phyloP scores from a whole-genome alignment of 2,329 filamentous ascomycete genomes.

The Colletotrichum magnum region DNA sequence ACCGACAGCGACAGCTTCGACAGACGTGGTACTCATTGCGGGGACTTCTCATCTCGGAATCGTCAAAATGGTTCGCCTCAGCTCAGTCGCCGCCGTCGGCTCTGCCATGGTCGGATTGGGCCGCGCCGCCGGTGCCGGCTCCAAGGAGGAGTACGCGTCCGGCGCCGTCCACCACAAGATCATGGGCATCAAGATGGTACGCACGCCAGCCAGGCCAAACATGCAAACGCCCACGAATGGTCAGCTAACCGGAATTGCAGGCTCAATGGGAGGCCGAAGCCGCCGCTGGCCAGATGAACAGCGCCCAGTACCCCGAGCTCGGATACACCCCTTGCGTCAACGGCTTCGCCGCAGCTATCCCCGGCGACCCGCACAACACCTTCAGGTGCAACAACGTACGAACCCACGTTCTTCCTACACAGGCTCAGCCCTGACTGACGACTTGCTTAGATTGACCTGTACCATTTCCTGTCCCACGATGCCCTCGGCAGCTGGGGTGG shows the following conservation, averaged over 20 bases:
- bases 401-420: not conserved
- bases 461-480: constrained; percentile 54
- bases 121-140: constrained; percentile 44
- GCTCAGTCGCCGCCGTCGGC: constrained; percentile 40
- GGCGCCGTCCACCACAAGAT: constrained; percentile 43
- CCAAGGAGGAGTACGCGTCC: constrained; percentile 43
- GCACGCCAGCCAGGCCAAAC: not conserved
- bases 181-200: constrained; percentile 46
- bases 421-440: not conserved
- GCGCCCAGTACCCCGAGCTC: constrained; percentile 53
- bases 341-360: constrained; percentile 59
- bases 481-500: constrained; percentile 51
- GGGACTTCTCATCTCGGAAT: not conserved
- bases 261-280: constrained; percentile 51
- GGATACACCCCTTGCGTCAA: constrained; percentile 57
- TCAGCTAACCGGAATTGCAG: constrained; percentile 41
- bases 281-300: constrained; percentile 52
- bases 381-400: constrained; percentile 63
- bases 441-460: constrained; percentile 48
- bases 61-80: constrained; percentile 43
- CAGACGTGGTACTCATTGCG: not conserved
- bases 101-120: constrained; percentile 42
- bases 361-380: constrained; percentile 61
- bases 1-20: not conserved
- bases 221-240: not conserved